These are phyloP conservation scores for Ceratobasidium sp. DNA, from an alignment of 1,284 basidiomycete species.

Conservation along the genomic window DNA sequence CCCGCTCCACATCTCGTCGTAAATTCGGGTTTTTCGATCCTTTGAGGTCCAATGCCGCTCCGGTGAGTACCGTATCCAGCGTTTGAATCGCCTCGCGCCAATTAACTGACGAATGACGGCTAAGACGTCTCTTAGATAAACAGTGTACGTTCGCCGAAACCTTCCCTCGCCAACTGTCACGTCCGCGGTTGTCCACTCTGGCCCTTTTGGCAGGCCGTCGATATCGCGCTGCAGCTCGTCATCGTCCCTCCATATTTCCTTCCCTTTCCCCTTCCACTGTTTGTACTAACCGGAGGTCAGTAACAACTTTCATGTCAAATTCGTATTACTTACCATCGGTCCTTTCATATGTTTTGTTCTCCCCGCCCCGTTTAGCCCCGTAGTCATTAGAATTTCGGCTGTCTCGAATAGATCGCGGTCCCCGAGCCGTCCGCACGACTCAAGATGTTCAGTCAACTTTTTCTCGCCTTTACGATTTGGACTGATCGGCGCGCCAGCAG, in stretches of 20 bases:
- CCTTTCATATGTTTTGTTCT: neutral
- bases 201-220: neutral
- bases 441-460: neutral
- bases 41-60: conserved; percentile 25
- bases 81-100: neutral
- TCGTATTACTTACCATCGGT: neutral
- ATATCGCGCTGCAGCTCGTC: neutral
- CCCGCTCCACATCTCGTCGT: conserved; percentile 29
- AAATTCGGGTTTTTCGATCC: neutral
- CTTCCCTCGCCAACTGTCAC: neutral
- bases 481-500: too few relatives aligned
- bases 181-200: conserved; percentile 3
- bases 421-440: neutral
- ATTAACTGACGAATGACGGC: conserved; percentile 5
- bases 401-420: conserved; percentile 4
- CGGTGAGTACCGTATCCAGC: conserved; percentile 19
- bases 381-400: conserved; percentile 19
- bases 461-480: too few relatives aligned
- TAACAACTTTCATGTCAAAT: too few relatives aligned
- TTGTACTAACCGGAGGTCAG: too few relatives aligned
- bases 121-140: neutral
- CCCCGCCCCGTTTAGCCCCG: neutral
- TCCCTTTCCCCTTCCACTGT: conserved; percentile 1
- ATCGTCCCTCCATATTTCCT: neutral
- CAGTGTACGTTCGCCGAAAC: neutral